Base-by-base conservation (phyloP, 306 rosid genomes). In the Alnus glutinosa region DNA sequence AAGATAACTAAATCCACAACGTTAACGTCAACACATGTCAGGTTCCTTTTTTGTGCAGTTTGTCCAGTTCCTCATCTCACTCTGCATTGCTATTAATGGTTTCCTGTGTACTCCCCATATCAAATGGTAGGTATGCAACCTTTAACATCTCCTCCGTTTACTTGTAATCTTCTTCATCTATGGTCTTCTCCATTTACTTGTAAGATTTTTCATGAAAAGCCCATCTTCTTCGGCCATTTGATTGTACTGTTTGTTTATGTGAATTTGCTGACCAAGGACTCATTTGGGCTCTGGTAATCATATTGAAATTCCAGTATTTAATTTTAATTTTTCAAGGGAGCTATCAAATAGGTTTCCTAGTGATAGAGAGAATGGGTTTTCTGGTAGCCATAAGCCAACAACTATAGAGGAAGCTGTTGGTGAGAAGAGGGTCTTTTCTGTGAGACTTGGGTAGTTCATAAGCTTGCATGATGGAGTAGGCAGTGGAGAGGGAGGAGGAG, bases 391-490 rank as follows among this genome's bases (percentile, higher is more conserved):
- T 71, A 86, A 76, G 71, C 42, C 66, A 32, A 67, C 58, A 19
- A 46, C 63, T 2, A 70, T 13, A 42, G 92, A 92, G n/a, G 90
- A 84, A 71, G 59, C 37, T 66, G 42, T 19, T 28, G 42, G 70
- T 28, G 89, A 78, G 73, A 88, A 77, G 85, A 87, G 86, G 85
- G 89, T 94, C 18, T 84, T 91, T 79, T 88, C 97, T 9, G 97
- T 92, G 55, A 92, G 97, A 61, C 97, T 94, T 48, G 98, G 98
- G 7, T 91, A 91, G 77, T 89, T 92, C 76, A 89, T 86, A 69
- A 91, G 75, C 73, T 48, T 79, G 4, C 73, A 76, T 54, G 68
- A 58, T 49, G 93, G 71, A 2, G 46, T 48, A 36, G 86, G 36
- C 52, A 55, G 70, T 54, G 77, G 75, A 23, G 87, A 39, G 49